phyloP scores from a whole-genome alignment of 2,329 filamentous ascomycete species.

The Fusarium torreyae region DNA sequence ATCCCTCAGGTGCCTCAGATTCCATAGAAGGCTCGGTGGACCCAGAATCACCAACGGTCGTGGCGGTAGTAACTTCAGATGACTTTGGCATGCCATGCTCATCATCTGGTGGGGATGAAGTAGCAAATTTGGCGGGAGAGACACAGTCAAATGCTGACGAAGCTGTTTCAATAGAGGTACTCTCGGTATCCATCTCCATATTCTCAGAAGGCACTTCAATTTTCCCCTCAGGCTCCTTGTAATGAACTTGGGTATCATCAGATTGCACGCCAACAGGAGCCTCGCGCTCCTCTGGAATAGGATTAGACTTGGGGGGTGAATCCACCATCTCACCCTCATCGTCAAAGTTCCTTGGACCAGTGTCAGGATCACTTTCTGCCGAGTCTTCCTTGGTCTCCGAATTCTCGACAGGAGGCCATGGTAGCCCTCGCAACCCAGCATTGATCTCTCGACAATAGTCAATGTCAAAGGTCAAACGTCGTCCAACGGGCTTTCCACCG shows the following conservation, averaged over 20 bases:
- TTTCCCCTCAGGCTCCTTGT: background rate
- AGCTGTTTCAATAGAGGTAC: background rate
- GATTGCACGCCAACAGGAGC: background rate
- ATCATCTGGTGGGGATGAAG: background rate
- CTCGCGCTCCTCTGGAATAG: background rate
- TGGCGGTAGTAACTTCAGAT: background rate
- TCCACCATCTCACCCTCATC: conserved; percentile 4
- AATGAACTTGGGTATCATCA: background rate
- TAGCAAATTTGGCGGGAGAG: conserved; percentile 2
- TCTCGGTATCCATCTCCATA: background rate
- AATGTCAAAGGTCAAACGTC: conserved; percentile 52
- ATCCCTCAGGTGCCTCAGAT: conserved; percentile 4
- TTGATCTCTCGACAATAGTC: conserved; percentile 56
- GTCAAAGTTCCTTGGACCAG: conserved; percentile 5
- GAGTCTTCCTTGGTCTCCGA: background rate
- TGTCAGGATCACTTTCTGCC: background rate
- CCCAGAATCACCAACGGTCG: background rate
- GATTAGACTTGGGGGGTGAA: background rate
- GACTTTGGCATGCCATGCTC: background rate
- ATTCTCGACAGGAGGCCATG: conserved; percentile 47
- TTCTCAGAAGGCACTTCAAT: background rate
- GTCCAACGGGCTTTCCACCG: conserved; percentile 58
- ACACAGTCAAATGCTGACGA: background rate
- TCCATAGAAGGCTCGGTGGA: background rate
- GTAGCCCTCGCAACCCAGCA: conserved; percentile 50